Conservation (phyloP, 108 stramenopile genomes). For the Cyclotella sp. region DNA sequence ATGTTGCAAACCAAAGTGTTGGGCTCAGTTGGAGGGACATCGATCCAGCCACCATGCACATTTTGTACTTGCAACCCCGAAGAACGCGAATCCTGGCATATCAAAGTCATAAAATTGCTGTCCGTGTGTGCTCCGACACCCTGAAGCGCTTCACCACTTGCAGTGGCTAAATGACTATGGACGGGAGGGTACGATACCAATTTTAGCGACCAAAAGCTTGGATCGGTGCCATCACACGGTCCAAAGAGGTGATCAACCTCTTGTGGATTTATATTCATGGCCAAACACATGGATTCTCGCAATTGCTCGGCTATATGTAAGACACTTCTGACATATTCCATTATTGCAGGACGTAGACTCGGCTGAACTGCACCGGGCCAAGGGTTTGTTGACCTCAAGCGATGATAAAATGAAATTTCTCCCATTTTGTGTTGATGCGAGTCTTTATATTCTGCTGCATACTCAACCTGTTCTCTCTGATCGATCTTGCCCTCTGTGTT, state of each 20-base stretch:
- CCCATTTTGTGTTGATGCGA: background rate
- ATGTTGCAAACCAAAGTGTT: conserved; percentile 67
- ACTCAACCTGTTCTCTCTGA: conserved; percentile 74
- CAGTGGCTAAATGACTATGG: background rate
- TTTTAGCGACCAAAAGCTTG: conserved; percentile 72
- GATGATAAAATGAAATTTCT: conserved; percentile 49
- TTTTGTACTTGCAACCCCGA: conserved; percentile 69
- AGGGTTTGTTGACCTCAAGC: conserved; percentile 58
- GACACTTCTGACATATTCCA: conserved; percentile 46
- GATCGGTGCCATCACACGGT: conserved; percentile 15
- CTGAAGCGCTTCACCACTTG: conserved; percentile 21
- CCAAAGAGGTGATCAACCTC: conserved; percentile 43
- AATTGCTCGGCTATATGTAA: conserved; percentile 53
- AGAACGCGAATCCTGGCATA: conserved; percentile 56
- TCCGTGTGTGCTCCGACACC: conserved; percentile 80
- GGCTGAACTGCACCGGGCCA: conserved; percentile 66
- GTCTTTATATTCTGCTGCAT: conserved; percentile 58
- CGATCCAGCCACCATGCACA: conserved; percentile 60
- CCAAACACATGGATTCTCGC: conserved; percentile 65
- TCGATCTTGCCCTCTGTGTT: conserved; percentile 76
- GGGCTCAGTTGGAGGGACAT: conserved; percentile 56
- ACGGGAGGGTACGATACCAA: conserved; percentile 65
- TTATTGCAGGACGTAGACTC: conserved; percentile 44
- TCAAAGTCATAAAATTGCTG: conserved; percentile 68
- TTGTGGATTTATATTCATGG: conserved; percentile 50